Evolutionary conservation across 495 filamentous ascomycete species (phyloP).

Genomic region (Cudoniella acicularis): DNA sequence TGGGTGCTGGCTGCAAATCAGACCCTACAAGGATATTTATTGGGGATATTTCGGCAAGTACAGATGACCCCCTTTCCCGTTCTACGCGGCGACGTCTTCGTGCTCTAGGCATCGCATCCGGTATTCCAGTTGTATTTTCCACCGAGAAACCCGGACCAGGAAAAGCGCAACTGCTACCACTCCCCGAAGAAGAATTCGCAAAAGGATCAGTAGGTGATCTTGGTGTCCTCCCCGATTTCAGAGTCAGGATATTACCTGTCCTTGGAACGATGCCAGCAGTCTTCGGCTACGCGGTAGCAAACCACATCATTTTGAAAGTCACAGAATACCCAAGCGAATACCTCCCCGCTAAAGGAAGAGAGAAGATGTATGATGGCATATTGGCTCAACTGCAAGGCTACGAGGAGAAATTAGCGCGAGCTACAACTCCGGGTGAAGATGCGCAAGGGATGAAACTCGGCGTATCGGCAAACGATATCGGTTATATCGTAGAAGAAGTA

Average conservation of each 20-base stretch:
- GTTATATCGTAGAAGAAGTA: constrained; percentile 86
- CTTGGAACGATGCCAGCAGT: constrained; percentile 96
- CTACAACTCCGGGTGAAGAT: constrained; percentile 51
- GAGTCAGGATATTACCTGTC: constrained; percentile 89
- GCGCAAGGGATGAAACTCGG: constrained; percentile 71
- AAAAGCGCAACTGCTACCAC: constrained; percentile 82
- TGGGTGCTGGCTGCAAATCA: constrained; percentile 97
- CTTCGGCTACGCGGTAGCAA: constrained; percentile 87
- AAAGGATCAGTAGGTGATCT: constrained; percentile 88
- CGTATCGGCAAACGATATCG: constrained; percentile 72
- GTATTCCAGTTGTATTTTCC: constrained; percentile 89
- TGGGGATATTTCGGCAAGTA: constrained; percentile 85
- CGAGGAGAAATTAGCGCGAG: constrained; percentile 67
- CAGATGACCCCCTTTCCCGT: constrained; percentile 86
- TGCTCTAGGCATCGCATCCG: constrained; percentile 71
- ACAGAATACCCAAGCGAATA: constrained; percentile 86
- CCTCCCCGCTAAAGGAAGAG: constrained; percentile 69
- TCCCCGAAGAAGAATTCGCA: constrained; percentile 81
- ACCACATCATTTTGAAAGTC: constrained; percentile 85
- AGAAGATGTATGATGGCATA: constrained; percentile 87
- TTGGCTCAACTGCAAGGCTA: constrained; percentile 65
- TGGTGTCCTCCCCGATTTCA: constrained; percentile 85
- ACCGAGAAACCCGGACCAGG: constrained; percentile 88
- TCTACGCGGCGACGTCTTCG: constrained; percentile 77
- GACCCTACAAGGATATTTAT: constrained; percentile 91